Evolutionary conservation across 2,329 filamentous ascomycete species (phyloP), one percentile per base, ranked within the genome.

Genomic region (Trichophyton schoenleinii): DNA sequence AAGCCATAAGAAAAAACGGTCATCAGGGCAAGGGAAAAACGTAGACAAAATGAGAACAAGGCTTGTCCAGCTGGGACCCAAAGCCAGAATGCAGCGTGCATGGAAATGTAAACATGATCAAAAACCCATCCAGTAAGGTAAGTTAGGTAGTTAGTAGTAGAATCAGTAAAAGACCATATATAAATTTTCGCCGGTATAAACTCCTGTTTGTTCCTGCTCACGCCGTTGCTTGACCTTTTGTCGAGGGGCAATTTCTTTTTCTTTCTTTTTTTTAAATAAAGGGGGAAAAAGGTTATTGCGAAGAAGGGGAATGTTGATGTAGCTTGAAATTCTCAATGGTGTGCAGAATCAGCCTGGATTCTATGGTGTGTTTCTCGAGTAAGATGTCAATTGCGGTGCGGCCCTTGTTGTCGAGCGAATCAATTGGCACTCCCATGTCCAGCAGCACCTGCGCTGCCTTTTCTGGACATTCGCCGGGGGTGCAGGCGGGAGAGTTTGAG

Each of bases 271-370:
- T 36, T 36, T 13, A 36, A 28, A 7, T 28, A 22, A 22, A 28
- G 18, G 7, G 6, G 5, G 7, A 31, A 31, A 7, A 1, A 7
- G 3, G 34, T 38, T 38, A 38, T 13, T 2, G 34, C 34, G 34
- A 38, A 38, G 34, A 38, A 38, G 34, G 34, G 34, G 34, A 38
- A 38, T 3, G 9, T 3, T 38, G 34, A 6, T 28, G 25, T 36
- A 55, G 28, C 13, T 58, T 41, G 18, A 42, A 58, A 25, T 58
- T 58, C 25, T 41, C 34, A 11, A 58, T 58, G 28, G 55, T 44
- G 15, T 58, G 55, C 6, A 58, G 55, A 42, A 58, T 58, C 55
- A 58, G 55, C 28, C 55, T 20, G 11, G 55, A 41, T 44, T 58
- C 55, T 41, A 58, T 58, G 13, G 34, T 58, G 55, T 28, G 20